Evolutionary conservation across 2,329 filamentous ascomycete species (phyloP), one percentile per base, ranked within the genome.

Genomic region (Metarhizium rileyi): DNA sequence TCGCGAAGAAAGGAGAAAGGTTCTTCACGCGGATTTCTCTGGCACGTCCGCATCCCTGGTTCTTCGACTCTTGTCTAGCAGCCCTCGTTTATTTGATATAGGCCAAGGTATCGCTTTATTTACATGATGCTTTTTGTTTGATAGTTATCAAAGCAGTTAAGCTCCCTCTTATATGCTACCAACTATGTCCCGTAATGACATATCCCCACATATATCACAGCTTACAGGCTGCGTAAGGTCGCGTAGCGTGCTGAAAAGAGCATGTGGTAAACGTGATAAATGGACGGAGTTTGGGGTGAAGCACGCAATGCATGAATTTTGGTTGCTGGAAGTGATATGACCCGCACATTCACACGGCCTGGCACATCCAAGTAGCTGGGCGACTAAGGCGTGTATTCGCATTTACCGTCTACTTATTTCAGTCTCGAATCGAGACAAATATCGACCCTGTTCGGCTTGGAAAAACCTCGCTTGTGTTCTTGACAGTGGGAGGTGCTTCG

Each of bases 41-140:
- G 28, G n/a, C 33, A 6, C n/a, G 33, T 18, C 12, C 14, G 47
- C 14, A 18, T 20, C 25, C 18, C 22, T 43, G 40, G 18, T 26
- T 25, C 18, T 27, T 16, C 16, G 9, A 20, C 47, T n/a, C 18
- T 10, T 25, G 38, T 16, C 28, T 48, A 14, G 38, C 5, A 9
- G 38, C 12, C 14, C 27, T 44, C 4, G 27, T 35, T 44, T 44
- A 10, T 44, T 22, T 36, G n/a, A 27, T 43, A 20, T n/a, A 33
- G 22, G 4, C 12, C 16, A 27, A 22, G 25, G 28, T 49, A 30
- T 49, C 46, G 30, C 9, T n/a, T 16, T 27, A 28, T 41, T 49
- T 43, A 44, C 38, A 33, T 51, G 40, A 45, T 48, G 43, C 43
- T 38, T 54, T n/a, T 46, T 51, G 40, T 41, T 23, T 52, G 49